These are phyloP conservation scores for Pythium apleroticum DNA, from an alignment of 352 stramenopile species.

Conservation along the genomic window DNA sequence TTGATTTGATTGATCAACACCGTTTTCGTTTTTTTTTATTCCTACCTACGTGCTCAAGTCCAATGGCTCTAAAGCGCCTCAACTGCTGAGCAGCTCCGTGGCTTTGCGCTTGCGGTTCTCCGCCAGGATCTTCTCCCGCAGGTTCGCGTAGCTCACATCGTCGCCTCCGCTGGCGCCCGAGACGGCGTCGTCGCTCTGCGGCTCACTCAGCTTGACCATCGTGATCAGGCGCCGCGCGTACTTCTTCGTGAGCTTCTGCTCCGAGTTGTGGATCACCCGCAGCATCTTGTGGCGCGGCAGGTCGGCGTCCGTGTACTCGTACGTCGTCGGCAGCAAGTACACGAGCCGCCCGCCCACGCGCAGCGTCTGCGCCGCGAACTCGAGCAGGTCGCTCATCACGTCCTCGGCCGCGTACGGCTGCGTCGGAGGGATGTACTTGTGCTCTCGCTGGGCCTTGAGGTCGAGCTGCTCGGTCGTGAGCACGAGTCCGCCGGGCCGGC, in stretches of 20 bases:
- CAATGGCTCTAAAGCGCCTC: background rate
- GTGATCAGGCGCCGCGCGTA: slow-evolving; percentile 84
- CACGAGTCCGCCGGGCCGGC: slow-evolving; percentile 32
- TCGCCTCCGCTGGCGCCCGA: slow-evolving; percentile 10
- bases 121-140: slow-evolving; percentile 63
- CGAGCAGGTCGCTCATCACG: slow-evolving; percentile 96
- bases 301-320: slow-evolving; percentile 79
- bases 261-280: slow-evolving; percentile 70
- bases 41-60: too few species aligned
- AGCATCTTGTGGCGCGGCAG: slow-evolving; percentile 74
- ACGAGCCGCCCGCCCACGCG: slow-evolving; percentile 77
- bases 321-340: slow-evolving; percentile 85
- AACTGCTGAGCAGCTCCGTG: slow-evolving; percentile 1
- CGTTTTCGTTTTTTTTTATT: background rate
- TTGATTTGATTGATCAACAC: background rate
- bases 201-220: slow-evolving; percentile 69
- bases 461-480: slow-evolving; percentile 32
- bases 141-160: slow-evolving; percentile 65
- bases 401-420: slow-evolving; percentile 95
- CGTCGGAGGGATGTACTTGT: slow-evolving; percentile 95
- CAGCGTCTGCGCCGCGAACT: slow-evolving; percentile 84
- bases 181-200: slow-evolving; percentile 20
- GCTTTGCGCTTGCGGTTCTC: slow-evolving; percentile 55
- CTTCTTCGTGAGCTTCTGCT: slow-evolving; percentile 84
- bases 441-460: slow-evolving; percentile 23